Evolutionary conservation across 257 asterid species (phyloP), one percentile per base, ranked within the genome.

Genomic region (Fraxinus quadrangulata): DNA sequence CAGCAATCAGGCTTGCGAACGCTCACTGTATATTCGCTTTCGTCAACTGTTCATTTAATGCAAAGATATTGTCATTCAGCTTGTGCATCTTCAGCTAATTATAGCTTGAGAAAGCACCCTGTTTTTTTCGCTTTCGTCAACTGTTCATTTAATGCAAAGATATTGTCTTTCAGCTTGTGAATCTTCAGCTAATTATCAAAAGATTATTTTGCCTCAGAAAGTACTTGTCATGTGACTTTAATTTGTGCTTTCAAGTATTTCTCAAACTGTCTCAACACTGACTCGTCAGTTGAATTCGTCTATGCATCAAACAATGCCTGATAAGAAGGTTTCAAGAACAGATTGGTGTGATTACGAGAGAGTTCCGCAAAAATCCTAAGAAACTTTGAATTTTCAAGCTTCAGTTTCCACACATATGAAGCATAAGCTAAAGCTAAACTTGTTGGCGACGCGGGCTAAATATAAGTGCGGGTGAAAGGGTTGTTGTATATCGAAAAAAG

Each of bases 81-180:
- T 89, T 91, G 71, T 91, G 97, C 51, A 91, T 89, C 81, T 89
- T 91, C 75, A 91, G 77, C 59, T 89, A 93, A 80, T 91, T 89
- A 77, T 91, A n/a, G n/a, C n/a, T n/a, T n/a, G n/a, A n/a, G n/a
- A n/a, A n/a, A 67, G 94, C 97, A 75, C 97, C 97, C 70, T 91
- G 92, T 87, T 90, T 92, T 80, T 89, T 91, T n/a, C 6, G 94
- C 87, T 81, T 91, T 91, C 12, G 90, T 88, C 54, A 91, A 73
- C 86, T 84, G 92, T 74, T 89, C 97, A 79, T 89, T 88, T 77
- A 91, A 81, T 13, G 90, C 91, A 77, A 91, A 91, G 70, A 91
- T 91, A 36, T 87, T 85, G 45, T 91, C 97, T 69, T 91, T 91
- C 88, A 91, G 80, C 88, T 89, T 91, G 71, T 91, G 97, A 61